These are phyloP conservation scores for Tolypocladium cylindrosporum DNA, from an alignment of 2,329 filamentous ascomycete species.

Conservation along the genomic window DNA sequence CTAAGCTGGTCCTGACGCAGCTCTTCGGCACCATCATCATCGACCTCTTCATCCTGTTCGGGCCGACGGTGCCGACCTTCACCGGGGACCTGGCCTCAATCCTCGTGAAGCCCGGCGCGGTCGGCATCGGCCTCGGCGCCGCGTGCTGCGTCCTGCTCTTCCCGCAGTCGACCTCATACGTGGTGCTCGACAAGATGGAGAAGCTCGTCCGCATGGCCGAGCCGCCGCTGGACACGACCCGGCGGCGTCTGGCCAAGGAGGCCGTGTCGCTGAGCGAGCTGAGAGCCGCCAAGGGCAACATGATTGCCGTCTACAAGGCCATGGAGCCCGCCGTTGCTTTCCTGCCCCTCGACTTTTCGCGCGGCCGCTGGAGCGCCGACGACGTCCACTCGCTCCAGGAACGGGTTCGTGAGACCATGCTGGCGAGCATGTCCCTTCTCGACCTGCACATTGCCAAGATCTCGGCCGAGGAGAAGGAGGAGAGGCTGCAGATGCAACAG, in stretches of 20 bases:
- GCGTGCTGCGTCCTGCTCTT: slow-evolving; percentile 35
- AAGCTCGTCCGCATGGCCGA: slow-evolving; percentile 21
- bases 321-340: slow-evolving; percentile 30
- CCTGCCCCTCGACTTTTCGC: slow-evolving; percentile 34
- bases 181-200: slow-evolving; percentile 24
- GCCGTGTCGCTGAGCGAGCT: slow-evolving; percentile 17
- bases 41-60: slow-evolving; percentile 33
- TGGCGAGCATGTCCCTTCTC: slow-evolving; percentile 23
- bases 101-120: slow-evolving; percentile 33
- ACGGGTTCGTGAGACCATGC: slow-evolving; percentile 23
- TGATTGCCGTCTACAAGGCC: slow-evolving; percentile 24
- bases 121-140: slow-evolving; percentile 33
- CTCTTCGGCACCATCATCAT: slow-evolving; percentile 36
- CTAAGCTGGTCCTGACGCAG: slow-evolving; percentile 32
- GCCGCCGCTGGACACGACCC: slow-evolving; percentile 19
- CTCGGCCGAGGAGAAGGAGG: slow-evolving; percentile 9
- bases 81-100: slow-evolving; percentile 24
- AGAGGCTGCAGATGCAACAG: slow-evolving; percentile 3
- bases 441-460: slow-evolving; percentile 30
- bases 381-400: slow-evolving; percentile 28
- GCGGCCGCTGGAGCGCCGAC: slow-evolving; percentile 32
- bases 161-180: slow-evolving; percentile 36
- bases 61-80: slow-evolving; percentile 30
- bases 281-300: slow-evolving; percentile 13
- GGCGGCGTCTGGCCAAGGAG: slow-evolving; percentile 9